A percentile compares a stretch with the other conserved stretches of the same genome.
Evolutionary conservation across 768 basidiomycete genomes (phyloP).

Genomic region (Termitomyces heimii): DNA sequence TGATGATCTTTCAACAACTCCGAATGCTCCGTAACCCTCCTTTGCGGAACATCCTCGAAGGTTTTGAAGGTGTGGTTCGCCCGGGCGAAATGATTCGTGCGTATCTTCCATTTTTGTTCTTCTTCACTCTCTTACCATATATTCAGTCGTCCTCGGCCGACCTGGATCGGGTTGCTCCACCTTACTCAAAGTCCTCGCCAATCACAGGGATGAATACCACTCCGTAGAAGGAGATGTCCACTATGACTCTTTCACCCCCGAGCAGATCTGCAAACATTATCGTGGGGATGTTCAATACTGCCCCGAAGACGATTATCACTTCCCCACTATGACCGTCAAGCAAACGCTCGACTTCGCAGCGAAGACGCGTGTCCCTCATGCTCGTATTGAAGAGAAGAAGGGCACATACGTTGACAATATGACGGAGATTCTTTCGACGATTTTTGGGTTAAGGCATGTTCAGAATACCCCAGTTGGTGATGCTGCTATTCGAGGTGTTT

Average conservation of each 20-base stretch:
- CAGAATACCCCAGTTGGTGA: constrained; percentile 74
- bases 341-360: constrained; percentile 71
- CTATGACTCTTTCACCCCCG: constrained; percentile 71
- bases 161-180: constrained; percentile 86
- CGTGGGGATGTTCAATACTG: constrained; percentile 80
- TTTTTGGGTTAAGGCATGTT: constrained; percentile 74
- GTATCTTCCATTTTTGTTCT: constrained; percentile 21
- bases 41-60: constrained; percentile 53
- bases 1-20: constrained; percentile 35
- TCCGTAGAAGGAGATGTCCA: constrained; percentile 61
- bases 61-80: constrained; percentile 58
- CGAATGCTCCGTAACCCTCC: constrained; percentile 52
- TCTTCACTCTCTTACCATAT: neutral
- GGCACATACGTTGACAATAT: constrained; percentile 35
- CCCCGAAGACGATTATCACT: constrained; percentile 83
- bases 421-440: constrained; percentile 52
- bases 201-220: constrained; percentile 65
- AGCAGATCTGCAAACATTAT: constrained; percentile 56
- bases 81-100: constrained; percentile 75
- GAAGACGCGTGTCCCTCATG: constrained; percentile 59
- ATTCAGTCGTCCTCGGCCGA: constrained; percentile 73
- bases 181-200: constrained; percentile 76
- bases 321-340: constrained; percentile 76
- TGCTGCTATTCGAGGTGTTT: constrained; percentile 67
- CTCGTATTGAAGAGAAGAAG: constrained; percentile 40